Evolutionary conservation across 495 filamentous ascomycete genomes (phyloP), one percentile per base, ranked within the genome.

Genomic region (Neurospora sp.): DNA sequence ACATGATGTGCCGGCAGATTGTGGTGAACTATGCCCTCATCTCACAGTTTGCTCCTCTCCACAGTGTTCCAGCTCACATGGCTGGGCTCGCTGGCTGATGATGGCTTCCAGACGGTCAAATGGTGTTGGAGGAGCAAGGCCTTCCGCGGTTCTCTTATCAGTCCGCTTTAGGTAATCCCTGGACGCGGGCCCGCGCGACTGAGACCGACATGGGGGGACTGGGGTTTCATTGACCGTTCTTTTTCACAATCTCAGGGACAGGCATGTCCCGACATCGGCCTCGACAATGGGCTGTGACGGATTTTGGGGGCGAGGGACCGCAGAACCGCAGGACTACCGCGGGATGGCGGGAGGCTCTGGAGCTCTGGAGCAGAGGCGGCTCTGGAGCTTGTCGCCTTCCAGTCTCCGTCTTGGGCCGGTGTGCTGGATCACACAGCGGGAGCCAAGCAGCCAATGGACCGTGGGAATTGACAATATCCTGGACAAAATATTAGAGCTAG

Each of bases 101-200:
- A 65, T 9, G 27, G 53, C 53, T 37, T 65, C 53, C 14, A 65
- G 27, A 65, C 12, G 53, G 53, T 27, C 20, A 59, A 12, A 22
- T 59, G 10, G 20, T 27, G 46, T 53, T 53, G 46, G 27, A 31
- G 27, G 27, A 31, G 27, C 27, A 31, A 31, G 27, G 27, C 46
- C 14, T 53, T 59, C 5, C 22, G n/a, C 42, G 38, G 37, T 68
- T 68, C 42, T 73, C 77, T 81, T 81, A 81, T 81, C 79, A 77
- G 75, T 27, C 75, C 70, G 73, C 59, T 78, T 78, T 80, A 79
- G 76, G 73, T 79, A 81, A 80, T 79, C 48, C 68, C 39, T 39
- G 14, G 65, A 18, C 31, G 71, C 31, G 20, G 46, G 46, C 70
- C 69, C 31, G 72, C 71, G 39, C 27, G 27, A 31, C 27, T 31